These are phyloP conservation scores for Russula virescens DNA, from an alignment of 768 basidiomycete genomes.

Conservation along the genomic window DNA sequence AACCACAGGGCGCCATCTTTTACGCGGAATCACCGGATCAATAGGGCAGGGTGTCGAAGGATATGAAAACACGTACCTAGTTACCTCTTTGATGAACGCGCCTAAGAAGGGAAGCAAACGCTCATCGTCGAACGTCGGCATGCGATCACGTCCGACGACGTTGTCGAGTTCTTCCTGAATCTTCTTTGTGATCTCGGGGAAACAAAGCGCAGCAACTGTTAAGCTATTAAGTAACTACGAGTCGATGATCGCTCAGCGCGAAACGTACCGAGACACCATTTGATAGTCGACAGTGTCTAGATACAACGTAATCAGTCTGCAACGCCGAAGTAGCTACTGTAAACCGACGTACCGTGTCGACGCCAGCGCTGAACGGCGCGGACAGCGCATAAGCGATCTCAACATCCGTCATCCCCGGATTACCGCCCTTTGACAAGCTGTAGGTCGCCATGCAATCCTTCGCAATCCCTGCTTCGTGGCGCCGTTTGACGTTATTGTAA, in stretches of 20 bases:
- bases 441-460: constrained; percentile 15
- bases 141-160: constrained; percentile 18
- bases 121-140: constrained; percentile 23
- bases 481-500: constrained; percentile 1
- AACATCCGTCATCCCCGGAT: constrained; percentile 3
- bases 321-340: too few relatives aligned
- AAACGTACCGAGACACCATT: constrained; percentile 8
- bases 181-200: constrained; percentile 18
- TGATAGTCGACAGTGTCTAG: constrained; percentile 9
- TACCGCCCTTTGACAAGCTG: background rate
- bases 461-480: background rate
- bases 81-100: constrained; percentile 24
- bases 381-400: constrained; percentile 12
- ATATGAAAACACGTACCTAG: background rate
- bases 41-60: background rate
- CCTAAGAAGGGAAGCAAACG: constrained; percentile 13
- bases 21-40: background rate
- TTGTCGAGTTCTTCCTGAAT: constrained; percentile 23
- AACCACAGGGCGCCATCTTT: constrained; percentile 12
- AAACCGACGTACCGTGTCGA: constrained; percentile 12
- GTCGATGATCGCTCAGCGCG: background rate
- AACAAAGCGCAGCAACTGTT: constrained; percentile 7
- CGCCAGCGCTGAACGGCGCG: constrained; percentile 16
- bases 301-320: background rate
- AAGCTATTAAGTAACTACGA: constrained; percentile 2